Evolutionary conservation across 495 filamentous ascomycete genomes (phyloP), one percentile per base, ranked within the genome.

Genomic region (Penicillium nucicola): DNA sequence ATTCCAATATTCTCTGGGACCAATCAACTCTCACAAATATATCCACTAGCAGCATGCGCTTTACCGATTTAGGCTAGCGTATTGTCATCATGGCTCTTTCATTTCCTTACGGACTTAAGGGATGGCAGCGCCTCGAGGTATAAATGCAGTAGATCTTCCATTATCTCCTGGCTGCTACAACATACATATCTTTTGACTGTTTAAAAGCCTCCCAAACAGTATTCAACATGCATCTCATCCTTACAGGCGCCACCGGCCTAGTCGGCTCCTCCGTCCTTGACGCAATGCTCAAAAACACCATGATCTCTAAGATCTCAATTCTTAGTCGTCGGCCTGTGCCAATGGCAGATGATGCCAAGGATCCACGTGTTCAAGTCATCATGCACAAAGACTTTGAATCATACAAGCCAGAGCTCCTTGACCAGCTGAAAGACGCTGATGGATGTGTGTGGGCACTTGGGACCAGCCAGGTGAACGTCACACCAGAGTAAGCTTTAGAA

Each of bases 401-500:
- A 5, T 89, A 87, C 57, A 68, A 76, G 12, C 51, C 59, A 0
- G 71, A 75, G 3, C 42, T 88, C 0, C 66, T 89, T 2, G 72
- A 77, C 13, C 68, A 85, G 57, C 64, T 90, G 0, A 77, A 76
- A 51, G 86, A 77, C 13, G 86, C 84, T 0, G 70, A 77, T 5
- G 86, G 82, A 1, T 84, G 80, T 45, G 83, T 90, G 1, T 90
- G 86, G 87, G 86, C 87, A 9, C 65, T 83, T 47, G 86, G 87
- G 9, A 81, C 82, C 20, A 80, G 77, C 50, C 74, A 80, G 28
- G 79, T 61, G 8, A 61, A 76, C 28, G 85, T 89, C 18, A 61
- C 57, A 45, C 82, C 83, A 52, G 75, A 80, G 84, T 87, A 64
- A 38, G 78, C 67, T 43, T 3, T 30, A 38, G 35, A 38, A 15